Evolutionary conservation across 1,284 basidiomycete species (phyloP).

Genomic region (Hemileia vastatrix): DNA sequence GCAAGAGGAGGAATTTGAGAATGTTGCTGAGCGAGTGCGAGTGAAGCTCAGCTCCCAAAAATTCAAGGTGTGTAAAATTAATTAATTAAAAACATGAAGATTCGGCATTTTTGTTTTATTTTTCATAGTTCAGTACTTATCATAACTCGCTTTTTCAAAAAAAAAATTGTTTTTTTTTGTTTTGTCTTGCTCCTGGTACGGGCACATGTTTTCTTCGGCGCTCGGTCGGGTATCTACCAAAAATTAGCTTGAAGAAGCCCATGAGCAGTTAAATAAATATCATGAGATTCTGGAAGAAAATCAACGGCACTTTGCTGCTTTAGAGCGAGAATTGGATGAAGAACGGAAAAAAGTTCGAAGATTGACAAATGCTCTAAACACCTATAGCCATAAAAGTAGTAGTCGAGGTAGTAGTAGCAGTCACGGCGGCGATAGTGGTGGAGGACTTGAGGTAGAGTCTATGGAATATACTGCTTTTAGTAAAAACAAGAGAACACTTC

Average conservation of each 20-base stretch:
- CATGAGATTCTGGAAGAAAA: constrained; percentile 2
- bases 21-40: constrained; percentile 18
- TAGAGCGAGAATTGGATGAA: background rate
- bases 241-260: constrained; percentile 9
- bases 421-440: background rate
- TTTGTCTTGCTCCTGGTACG: no score
- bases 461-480: no score
- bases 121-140: background rate
- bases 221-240: no score
- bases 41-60: constrained; percentile 15
- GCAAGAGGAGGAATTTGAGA: constrained; percentile 21
- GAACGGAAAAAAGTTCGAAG: constrained; percentile 4
- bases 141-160: background rate
- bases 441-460: no score
- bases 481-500: no score
- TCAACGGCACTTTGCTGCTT: background rate
- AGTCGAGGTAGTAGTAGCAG: no score
- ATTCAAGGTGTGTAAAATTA: constrained; percentile 3
- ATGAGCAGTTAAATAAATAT: constrained; percentile 6
- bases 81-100: background rate
- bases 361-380: no score
- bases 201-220: no score
- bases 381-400: no score
- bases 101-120: background rate
- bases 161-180: background rate